Evolutionary conservation across 805 yeast species (phyloP).

Genomic region (Lipomyces japonicus): DNA sequence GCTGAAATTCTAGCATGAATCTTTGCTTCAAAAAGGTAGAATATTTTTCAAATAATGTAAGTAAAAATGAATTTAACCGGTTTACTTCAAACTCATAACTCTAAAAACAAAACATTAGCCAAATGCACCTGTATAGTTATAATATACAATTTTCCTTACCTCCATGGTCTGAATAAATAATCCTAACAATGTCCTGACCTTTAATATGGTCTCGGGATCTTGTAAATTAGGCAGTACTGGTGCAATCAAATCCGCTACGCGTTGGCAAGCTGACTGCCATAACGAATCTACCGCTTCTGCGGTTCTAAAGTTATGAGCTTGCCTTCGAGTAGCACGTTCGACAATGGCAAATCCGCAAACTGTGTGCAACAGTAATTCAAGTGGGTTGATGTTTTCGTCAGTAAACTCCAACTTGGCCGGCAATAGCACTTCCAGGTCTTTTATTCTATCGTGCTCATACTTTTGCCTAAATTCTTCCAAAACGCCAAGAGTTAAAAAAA

Average conservation of each 20-base stretch:
- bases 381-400: conserved; percentile 34
- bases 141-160: too few species aligned
- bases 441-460: conserved; percentile 66
- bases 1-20: conserved; percentile 59
- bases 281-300: conserved; percentile 63
- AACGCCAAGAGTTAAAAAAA: conserved; percentile 70
- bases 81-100: conserved; percentile 59
- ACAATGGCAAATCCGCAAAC: conserved; percentile 72
- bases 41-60: conserved; percentile 56
- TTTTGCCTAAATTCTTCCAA: conserved; percentile 56
- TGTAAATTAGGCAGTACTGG: conserved; percentile 40
- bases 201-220: conserved; percentile 41
- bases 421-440: conserved; percentile 65
- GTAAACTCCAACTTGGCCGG: conserved; percentile 52
- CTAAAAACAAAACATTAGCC: conserved; percentile 3
- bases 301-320: conserved; percentile 60
- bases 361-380: conserved; percentile 56
- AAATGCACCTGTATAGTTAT: too few species aligned
- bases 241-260: conserved; percentile 32
- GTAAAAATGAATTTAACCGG: conserved; percentile 59
- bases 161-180: conserved; percentile 72
- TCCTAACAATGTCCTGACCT: conserved; percentile 63
- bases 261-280: conserved; percentile 62
- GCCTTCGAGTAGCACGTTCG: conserved; percentile 61
- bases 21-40: conserved; percentile 53